Percentiles rank a stretch among this genome's conserved stretches.
phyloP scores from a whole-genome alignment of 2,329 filamentous ascomycete genomes.

The Fusarium humuli region DNA sequence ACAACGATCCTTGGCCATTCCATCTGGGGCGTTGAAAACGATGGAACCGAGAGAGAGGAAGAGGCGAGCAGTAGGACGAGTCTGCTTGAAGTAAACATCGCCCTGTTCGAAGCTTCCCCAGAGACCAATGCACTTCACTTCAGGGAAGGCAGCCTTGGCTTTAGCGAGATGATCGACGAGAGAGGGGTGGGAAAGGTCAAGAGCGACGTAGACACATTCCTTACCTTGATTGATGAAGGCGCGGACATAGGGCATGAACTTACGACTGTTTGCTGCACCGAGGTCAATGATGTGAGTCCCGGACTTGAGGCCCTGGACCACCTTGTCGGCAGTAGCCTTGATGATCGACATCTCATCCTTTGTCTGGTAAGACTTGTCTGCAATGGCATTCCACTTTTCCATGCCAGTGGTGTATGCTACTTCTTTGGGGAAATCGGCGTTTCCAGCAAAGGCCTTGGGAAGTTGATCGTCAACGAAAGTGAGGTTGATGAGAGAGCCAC shows the following conservation, averaged over 20 bases:
- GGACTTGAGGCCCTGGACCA: conserved; percentile 23
- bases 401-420: conserved; percentile 40
- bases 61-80: conserved; percentile 7
- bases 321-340: conserved; percentile 21
- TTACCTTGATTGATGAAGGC: conserved; percentile 38
- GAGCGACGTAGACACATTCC: conserved; percentile 37
- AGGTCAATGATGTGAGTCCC: conserved; percentile 42
- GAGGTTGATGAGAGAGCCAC: conserved; percentile 24
- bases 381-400: conserved; percentile 33
- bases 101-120: conserved; percentile 43
- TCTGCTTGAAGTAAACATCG: conserved; percentile 32
- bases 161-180: conserved; percentile 29
- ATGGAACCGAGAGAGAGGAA: conserved; percentile 41
- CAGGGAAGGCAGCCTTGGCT: conserved; percentile 35
- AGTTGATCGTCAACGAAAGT: conserved; percentile 31
- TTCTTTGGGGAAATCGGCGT: conserved; percentile 46
- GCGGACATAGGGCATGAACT: conserved; percentile 39
- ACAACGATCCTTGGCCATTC: conserved; percentile 34
- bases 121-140: conserved; percentile 30
- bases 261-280: conserved; percentile 38
- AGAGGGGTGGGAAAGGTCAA: conserved; percentile 31
- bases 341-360: conserved; percentile 39
- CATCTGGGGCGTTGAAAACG: conserved; percentile 43
- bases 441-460: conserved; percentile 24
- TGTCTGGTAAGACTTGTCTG: conserved; percentile 40